These are phyloP conservation scores for Syzygium aqueum DNA, from an alignment of 345 rosid genomes.

Conservation along the genomic window DNA sequence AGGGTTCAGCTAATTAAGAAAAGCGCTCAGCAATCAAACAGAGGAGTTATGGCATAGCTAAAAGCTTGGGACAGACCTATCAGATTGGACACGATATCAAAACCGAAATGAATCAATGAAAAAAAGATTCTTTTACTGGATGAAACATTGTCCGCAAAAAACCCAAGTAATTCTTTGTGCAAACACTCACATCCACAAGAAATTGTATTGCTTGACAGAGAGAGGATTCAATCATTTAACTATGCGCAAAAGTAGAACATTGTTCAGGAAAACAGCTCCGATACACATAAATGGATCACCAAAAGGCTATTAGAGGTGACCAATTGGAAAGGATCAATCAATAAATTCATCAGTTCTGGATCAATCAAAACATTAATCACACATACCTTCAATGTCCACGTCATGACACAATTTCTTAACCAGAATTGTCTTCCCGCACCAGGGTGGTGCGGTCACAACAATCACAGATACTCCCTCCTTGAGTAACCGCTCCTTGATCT, in stretches of 20 bases:
- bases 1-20: background rate
- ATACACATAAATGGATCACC: background rate
- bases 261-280: background rate
- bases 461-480: background rate
- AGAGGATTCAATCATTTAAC: background rate
- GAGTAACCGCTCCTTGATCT: background rate
- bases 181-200: background rate
- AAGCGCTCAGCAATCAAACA: background rate
- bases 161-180: background rate
- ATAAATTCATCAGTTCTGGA: background rate
- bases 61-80: background rate
- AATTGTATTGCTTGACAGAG: background rate
- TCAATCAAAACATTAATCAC: background rate
- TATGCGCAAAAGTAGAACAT: background rate
- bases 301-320: background rate
- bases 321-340: background rate
- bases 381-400: constrained; percentile 2
- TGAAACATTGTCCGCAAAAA: background rate
- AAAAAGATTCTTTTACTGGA: background rate
- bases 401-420: constrained; percentile 2
- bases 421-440: constrained; percentile 3
- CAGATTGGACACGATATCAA: background rate
- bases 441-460: background rate
- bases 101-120: background rate
- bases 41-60: background rate